These are phyloP conservation scores for Pleurotus tuoliensis DNA, from an alignment of 768 basidiomycete species.

Conservation along the genomic window DNA sequence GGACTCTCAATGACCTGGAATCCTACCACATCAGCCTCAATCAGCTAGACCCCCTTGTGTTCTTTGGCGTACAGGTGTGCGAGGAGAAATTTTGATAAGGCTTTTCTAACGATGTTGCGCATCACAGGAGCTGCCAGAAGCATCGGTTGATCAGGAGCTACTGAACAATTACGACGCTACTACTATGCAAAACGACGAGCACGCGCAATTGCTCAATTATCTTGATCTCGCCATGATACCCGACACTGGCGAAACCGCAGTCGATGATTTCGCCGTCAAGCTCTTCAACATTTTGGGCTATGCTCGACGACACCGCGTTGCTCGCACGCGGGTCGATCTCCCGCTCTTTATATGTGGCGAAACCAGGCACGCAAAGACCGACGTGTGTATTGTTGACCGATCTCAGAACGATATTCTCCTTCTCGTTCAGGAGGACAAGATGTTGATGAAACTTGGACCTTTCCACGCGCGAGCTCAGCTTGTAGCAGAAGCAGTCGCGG, in stretches of 20 bases:
- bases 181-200: too few species aligned
- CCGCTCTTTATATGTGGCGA: constrained; percentile 25
- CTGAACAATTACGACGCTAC: too few species aligned
- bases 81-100: too few species aligned
- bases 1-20: constrained; percentile 20
- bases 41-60: constrained; percentile 12
- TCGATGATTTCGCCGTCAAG: too few species aligned
- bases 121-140: too few species aligned
- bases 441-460: constrained; percentile 1
- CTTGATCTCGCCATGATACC: too few species aligned
- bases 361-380: constrained; percentile 18
- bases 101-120: too few species aligned
- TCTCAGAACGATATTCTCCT: constrained; percentile 14
- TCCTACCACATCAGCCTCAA: constrained; percentile 21
- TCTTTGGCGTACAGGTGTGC: constrained; percentile 19
- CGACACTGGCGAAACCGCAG: too few species aligned
- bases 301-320: constrained; percentile 6
- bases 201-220: too few species aligned
- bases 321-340: constrained; percentile 21
- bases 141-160: too few species aligned
- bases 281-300: too few species aligned
- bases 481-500: constrained; percentile 21
- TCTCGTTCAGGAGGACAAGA: constrained; percentile 23
- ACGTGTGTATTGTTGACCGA: constrained; percentile 27
- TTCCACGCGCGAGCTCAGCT: constrained; percentile 17